Conservation (phyloP, 1,139 yeast genomes). For the Scheffersomyces parashehatae region DNA sequence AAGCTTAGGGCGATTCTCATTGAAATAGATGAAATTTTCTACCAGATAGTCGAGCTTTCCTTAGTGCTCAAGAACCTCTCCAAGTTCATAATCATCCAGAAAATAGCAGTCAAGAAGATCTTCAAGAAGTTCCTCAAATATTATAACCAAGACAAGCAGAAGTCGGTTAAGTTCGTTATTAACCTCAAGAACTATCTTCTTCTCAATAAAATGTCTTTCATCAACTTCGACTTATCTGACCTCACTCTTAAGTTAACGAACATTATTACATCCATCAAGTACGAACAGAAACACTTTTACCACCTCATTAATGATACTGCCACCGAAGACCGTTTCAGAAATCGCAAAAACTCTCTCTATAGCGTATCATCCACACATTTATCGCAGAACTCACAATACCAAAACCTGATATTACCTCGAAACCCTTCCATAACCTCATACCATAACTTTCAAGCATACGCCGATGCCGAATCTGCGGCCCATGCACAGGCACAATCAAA, state of each 20-base stretch:
- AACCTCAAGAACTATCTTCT: slow-evolving; percentile 38
- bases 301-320: slow-evolving; percentile 9
- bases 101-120: slow-evolving; percentile 77
- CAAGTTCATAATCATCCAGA: slow-evolving; percentile 75
- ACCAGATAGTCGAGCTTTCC: slow-evolving; percentile 50
- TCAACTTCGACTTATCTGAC: slow-evolving; percentile 63
- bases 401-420: neutral
- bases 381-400: slow-evolving; percentile 1
- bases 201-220: slow-evolving; percentile 53
- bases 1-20: slow-evolving; percentile 11
- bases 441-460: neutral
- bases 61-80: slow-evolving; percentile 67
- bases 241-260: slow-evolving; percentile 63
- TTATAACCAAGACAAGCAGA: slow-evolving; percentile 35
- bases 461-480: neutral
- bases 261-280: slow-evolving; percentile 16
- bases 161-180: slow-evolving; percentile 40
- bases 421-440: neutral
- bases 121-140: slow-evolving; percentile 78
- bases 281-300: slow-evolving; percentile 8
- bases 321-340: neutral
- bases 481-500: neutral
- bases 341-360: neutral
- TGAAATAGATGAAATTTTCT: slow-evolving; percentile 25
- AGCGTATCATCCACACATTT: neutral